Base-by-base conservation (phyloP, 108 stramenopile genomes). In the Conticribra weissflogii region DNA sequence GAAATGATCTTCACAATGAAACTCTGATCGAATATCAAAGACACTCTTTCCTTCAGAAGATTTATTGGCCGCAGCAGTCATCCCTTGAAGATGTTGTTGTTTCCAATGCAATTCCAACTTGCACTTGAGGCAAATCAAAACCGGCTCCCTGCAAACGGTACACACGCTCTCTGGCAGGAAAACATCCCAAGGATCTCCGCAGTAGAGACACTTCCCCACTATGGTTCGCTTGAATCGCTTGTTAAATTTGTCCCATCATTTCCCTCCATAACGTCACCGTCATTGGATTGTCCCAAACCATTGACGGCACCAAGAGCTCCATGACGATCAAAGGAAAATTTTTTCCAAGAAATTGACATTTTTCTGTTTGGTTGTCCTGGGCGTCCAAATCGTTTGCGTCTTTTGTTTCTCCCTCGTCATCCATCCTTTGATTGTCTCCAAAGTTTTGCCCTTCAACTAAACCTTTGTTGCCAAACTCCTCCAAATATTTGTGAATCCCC, bases 401-500 rank as follows among this genome's bases (percentile, higher is more conserved):
- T n/a, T n/a, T n/a, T n/a, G n/a, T n/a, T n/a, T n/a, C n/a, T n/a
- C n/a, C n/a, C n/a, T n/a, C n/a, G n/a, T n/a, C n/a, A n/a, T n/a
- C n/a, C n/a, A n/a, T n/a, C n/a, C n/a, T n/a, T n/a, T n/a, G n/a
- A n/a, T n/a, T n/a, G n/a, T n/a, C n/a, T n/a, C n/a, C n/a, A n/a
- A n/a, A n/a, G n/a, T n/a, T n/a, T n/a, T n/a, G n/a, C n/a, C n/a
- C n/a, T 25, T 49, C 33, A 32, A 21, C 29, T 5, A 44, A 2
- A 12, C 22, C 59, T n/a, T 70, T 49, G 2, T 34, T 48, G 16
- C 81, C 79, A 72, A 78, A 92, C 65, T 79, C 71, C 58, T 96
- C 90, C n/a, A 92, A 62, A 71, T 95, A 95, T 24, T 91, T 89
- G 61, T 95, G 94, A 46, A 95, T 91, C 16, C 94, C 94, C 30